A percentile compares a stretch with the other conserved stretches of the same genome.
phyloP scores from a whole-genome alignment of 1,284 basidiomycete species.

The Ceratobasidium sp. region DNA sequence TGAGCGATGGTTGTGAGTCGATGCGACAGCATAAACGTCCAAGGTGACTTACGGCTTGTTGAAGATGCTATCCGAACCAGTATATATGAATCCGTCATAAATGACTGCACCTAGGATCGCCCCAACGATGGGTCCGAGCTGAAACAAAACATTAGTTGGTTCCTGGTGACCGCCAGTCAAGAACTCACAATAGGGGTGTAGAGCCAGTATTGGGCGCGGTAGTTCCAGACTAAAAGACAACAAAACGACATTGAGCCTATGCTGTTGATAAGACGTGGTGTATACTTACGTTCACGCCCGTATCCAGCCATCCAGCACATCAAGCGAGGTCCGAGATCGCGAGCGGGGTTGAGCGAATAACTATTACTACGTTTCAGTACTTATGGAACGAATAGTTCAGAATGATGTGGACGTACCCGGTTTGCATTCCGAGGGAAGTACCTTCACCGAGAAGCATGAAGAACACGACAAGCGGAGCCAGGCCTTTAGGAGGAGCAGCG shows the following conservation, averaged over 20 bases:
- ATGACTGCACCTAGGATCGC: slow-evolving; percentile 47
- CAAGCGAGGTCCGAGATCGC: slow-evolving; percentile 67
- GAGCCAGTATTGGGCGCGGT: slow-evolving; percentile 69
- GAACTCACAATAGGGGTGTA: slow-evolving; percentile 66
- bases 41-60: slow-evolving; percentile 40
- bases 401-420: slow-evolving; percentile 47
- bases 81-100: slow-evolving; percentile 50
- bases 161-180: not conserved
- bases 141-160: slow-evolving; percentile 13
- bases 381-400: not conserved
- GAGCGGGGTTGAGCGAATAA: slow-evolving; percentile 65
- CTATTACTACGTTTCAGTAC: slow-evolving; percentile 44
- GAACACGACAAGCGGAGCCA: slow-evolving; percentile 63
- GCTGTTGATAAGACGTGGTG: slow-evolving; percentile 42
- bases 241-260: slow-evolving; percentile 38
- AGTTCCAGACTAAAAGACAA: slow-evolving; percentile 34
- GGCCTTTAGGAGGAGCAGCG: slow-evolving; percentile 56
- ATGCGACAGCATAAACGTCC: not conserved
- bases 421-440: slow-evolving; percentile 62
- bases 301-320: slow-evolving; percentile 68
- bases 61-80: slow-evolving; percentile 47
- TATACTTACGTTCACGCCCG: slow-evolving; percentile 51
- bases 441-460: slow-evolving; percentile 62
- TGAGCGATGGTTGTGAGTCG: not conserved
- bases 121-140: slow-evolving; percentile 45